phyloP scores from a whole-genome alignment of 345 rosid species.

The Angophora floribunda region DNA sequence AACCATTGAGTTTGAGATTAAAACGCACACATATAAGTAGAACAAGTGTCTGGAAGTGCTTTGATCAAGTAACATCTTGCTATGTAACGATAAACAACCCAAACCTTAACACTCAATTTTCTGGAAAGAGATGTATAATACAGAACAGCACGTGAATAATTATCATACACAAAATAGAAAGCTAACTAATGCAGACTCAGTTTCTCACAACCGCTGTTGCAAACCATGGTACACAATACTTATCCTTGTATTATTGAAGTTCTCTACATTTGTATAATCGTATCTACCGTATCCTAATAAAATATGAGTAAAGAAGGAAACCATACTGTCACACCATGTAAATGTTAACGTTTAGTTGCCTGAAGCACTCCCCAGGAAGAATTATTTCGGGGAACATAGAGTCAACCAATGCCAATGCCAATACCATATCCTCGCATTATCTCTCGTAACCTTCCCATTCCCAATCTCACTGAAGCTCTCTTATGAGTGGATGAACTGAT shows the following conservation, averaged over 20 bases:
- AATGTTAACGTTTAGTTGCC: neutral
- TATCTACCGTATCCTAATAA: neutral
- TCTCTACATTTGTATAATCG: neutral
- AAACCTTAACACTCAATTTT: neutral
- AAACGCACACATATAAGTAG: neutral
- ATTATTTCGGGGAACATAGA: neutral
- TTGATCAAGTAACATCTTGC: neutral
- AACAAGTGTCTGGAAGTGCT: neutral
- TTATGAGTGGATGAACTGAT: neutral
- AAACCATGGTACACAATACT: neutral
- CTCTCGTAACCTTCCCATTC: neutral
- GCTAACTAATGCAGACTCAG: neutral
- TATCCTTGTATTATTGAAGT: neutral
- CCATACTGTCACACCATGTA: neutral
- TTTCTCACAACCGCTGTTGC: neutral
- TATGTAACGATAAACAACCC: neutral
- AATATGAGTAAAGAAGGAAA: neutral
- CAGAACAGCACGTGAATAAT: neutral
- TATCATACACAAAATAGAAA: neutral
- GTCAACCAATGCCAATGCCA: neutral
- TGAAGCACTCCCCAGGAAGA: neutral
- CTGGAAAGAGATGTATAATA: neutral
- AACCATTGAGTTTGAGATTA: neutral
- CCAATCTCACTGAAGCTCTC: neutral
- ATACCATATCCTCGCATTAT: neutral